Percentiles rank a stretch among this genome's conserved stretches.
phyloP scores from a whole-genome alignment of 352 stramenopile species.

The Phytophthora pinifolia region DNA sequence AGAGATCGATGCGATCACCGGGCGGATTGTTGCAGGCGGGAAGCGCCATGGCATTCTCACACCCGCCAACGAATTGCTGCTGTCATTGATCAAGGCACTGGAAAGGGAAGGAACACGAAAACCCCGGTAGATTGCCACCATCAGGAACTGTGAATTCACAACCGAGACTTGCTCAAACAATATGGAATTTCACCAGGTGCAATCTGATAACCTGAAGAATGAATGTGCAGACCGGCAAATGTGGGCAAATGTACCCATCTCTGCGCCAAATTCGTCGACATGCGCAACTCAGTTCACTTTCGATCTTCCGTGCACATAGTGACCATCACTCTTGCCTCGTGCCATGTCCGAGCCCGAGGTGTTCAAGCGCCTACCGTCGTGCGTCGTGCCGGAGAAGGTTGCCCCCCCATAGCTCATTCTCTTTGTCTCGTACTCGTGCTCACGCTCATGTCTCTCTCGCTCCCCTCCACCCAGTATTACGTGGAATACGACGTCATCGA shows the following conservation, averaged over 20 bases:
- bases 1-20: conserved; percentile 77
- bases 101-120: conserved; percentile 34
- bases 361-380: conserved; percentile 62
- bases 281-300: conserved; percentile 18
- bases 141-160: too few species aligned
- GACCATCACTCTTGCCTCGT: conserved; percentile 18
- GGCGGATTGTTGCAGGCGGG: conserved; percentile 52
- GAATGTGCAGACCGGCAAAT: too few species aligned
- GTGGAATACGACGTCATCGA: conserved; percentile 80
- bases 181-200: background rate
- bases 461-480: conserved; percentile 41
- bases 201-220: too few species aligned
- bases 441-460: conserved; percentile 4
- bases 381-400: conserved; percentile 61
- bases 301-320: conserved; percentile 14
- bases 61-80: conserved; percentile 60
- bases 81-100: conserved; percentile 59
- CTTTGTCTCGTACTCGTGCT: background rate
- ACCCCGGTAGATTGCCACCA: too few species aligned
- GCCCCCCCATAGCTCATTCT: background rate
- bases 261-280: conserved; percentile 21
- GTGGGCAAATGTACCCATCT: too few species aligned
- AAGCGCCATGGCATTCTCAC: conserved; percentile 49
- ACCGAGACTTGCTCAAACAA: too few species aligned
- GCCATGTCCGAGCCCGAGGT: conserved; percentile 27